Evolutionary conservation across 768 basidiomycete species (phyloP).

Genomic region (Auriscalpium microsporum): DNA sequence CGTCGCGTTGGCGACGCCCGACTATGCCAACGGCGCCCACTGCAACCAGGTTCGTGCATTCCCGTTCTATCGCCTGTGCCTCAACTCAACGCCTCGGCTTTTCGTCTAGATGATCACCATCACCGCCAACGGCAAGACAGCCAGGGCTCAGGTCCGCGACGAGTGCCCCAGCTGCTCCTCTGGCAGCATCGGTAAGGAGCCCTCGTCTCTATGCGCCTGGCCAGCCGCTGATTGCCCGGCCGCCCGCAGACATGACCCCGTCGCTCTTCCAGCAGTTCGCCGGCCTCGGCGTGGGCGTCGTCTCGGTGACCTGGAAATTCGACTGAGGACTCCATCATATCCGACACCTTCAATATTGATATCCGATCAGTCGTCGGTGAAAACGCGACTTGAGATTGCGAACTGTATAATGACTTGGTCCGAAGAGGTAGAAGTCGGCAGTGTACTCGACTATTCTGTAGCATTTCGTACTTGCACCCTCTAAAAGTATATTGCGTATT

Average conservation of each 20-base stretch:
- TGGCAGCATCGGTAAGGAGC: slow-evolving; percentile 46
- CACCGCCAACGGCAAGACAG: slow-evolving; percentile 41
- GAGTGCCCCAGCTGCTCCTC: slow-evolving; percentile 48
- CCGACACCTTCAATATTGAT: too few species aligned
- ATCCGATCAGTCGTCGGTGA: too few species aligned
- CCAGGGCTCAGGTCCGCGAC: slow-evolving; percentile 46
- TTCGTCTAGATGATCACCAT: slow-evolving; percentile 37
- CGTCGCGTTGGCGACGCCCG: slow-evolving; percentile 49
- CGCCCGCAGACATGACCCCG: slow-evolving; percentile 53
- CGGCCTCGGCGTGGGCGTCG: slow-evolving; percentile 37
- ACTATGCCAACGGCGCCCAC: slow-evolving; percentile 46
- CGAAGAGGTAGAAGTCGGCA: too few species aligned
- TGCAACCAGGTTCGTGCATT: slow-evolving; percentile 47
- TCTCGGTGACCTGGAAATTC: slow-evolving; percentile 43
- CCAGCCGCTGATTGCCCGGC: not conserved
- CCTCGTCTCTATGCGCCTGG: not conserved
- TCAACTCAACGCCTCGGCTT: too few species aligned
- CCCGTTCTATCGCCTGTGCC: not conserved
- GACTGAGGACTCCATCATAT: not conserved
- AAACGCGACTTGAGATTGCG: too few species aligned
- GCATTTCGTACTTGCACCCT: too few species aligned
- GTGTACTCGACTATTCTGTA: too few species aligned
- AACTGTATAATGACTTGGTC: too few species aligned
- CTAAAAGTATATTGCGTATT: too few species aligned
- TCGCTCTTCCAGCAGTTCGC: slow-evolving; percentile 48